Percentiles rank a stretch among this genome's conserved stretches.
Conservation (phyloP, 371 early-diverging fungal species). For the Edhazardia aedis region DNA sequence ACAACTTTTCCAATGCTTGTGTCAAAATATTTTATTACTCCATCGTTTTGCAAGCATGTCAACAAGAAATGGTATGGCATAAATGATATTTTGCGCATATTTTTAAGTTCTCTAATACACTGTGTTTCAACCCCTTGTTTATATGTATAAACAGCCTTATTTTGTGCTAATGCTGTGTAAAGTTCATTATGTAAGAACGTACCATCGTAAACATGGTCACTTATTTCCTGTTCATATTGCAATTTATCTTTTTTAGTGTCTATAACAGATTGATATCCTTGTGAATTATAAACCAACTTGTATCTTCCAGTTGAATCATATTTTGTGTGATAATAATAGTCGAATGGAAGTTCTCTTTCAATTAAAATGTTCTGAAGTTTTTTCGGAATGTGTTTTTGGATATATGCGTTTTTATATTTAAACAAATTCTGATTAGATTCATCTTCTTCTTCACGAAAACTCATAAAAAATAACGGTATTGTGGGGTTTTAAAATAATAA, state of each 20-base stretch:
- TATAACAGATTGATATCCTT: constrained; percentile 69
- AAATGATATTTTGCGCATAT: constrained; percentile 62
- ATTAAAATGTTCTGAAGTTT: no score
- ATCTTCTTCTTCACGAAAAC: no score
- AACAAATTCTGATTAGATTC: no score
- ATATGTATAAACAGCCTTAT: constrained; percentile 76
- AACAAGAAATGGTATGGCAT: constrained; percentile 85
- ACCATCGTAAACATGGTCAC: constrained; percentile 68
- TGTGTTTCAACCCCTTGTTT: constrained; percentile 73
- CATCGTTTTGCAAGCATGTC: constrained; percentile 50
- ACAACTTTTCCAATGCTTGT: constrained; percentile 72
- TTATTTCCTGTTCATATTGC: constrained; percentile 61
- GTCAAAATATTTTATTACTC: constrained; percentile 74
- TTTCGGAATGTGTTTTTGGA: no score
- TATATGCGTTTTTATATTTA: no score
- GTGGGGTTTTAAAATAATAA: no score
- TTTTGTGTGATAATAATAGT: no score
- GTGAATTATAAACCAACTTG: constrained; percentile 55
- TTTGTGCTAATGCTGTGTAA: constrained; percentile 85
- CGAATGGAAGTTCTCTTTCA: no score
- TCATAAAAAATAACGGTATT: no score
- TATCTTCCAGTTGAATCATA: no score
- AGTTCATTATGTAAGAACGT: constrained; percentile 62
- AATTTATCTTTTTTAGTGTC: constrained; percentile 66
- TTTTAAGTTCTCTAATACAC: constrained; percentile 58